Evolutionary conservation across 768 basidiomycete species (phyloP).

Genomic region (Tremella yokohamensis): DNA sequence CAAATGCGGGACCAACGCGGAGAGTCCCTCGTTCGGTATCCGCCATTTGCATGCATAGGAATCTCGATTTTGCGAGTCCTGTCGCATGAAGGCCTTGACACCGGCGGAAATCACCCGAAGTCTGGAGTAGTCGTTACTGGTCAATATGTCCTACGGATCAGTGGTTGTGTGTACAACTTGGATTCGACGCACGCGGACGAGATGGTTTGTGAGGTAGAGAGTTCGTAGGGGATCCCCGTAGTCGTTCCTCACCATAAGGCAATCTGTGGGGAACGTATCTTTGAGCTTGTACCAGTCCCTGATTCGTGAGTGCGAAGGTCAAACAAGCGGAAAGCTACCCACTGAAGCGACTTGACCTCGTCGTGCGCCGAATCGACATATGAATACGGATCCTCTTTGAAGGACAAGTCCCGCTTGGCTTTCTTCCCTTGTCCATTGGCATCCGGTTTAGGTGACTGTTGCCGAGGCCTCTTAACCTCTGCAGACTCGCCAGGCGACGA

Average conservation of each 20-base stretch:
- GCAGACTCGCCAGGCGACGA: constrained; percentile 10
- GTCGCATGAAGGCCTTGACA: constrained; percentile 85
- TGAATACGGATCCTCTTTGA: constrained; percentile 89
- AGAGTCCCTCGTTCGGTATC: constrained; percentile 76
- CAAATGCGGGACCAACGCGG: constrained; percentile 77
- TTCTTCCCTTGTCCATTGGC: constrained; percentile 26
- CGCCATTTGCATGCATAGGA: constrained; percentile 54
- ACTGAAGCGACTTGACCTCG: constrained; percentile 70
- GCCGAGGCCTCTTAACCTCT: not conserved
- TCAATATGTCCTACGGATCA: constrained; percentile 58
- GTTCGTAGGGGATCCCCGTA: constrained; percentile 58
- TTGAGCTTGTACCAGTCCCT: constrained; percentile 72
- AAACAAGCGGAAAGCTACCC: constrained; percentile 45
- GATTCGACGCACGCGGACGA: constrained; percentile 60
- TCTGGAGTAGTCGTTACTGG: constrained; percentile 74
- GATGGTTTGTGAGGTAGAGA: constrained; percentile 80
- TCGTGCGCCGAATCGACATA: constrained; percentile 70
- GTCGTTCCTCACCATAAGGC: constrained; percentile 83
- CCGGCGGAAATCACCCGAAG: constrained; percentile 88
- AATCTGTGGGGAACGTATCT: constrained; percentile 66
- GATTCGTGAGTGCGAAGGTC: constrained; percentile 10
- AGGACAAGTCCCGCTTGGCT: constrained; percentile 53
- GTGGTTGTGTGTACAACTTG: no score
- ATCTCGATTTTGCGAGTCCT: constrained; percentile 61
- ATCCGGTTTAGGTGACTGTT: not conserved